Base-by-base conservation (phyloP, 257 asterid species). In the Salvia splendens region DNA sequence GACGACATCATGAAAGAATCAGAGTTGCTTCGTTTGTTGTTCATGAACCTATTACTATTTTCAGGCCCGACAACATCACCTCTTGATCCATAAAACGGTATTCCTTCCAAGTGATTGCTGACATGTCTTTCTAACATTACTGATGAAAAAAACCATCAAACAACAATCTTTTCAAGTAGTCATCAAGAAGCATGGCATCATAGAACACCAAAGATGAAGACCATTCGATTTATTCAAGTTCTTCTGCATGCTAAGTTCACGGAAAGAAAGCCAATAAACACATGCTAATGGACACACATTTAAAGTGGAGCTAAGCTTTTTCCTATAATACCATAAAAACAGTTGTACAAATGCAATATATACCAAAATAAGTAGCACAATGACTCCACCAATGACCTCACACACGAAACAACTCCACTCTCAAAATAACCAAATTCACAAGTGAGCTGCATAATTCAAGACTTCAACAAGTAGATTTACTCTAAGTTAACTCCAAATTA, bases 21-120 rank as follows among this genome's bases (percentile, higher is more conserved):
- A 0, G 95, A 86, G 81, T 81, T 87, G 79, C 95, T 86, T 72
- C 97, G 75, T 73, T 92, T 92, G 14, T 79, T 74, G 53, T 96
- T 92, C 12, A 81, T 36, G 63, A 89, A 77, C 49, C 83, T 76
- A 48, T 75, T 87, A 65, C 84, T 83, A 50, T 80, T 73, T 62
- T 86, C 91, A 3, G 86, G 80, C 67, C 82, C 90, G 28, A 86
- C 38, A 73, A 83, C 71, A 53, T 85, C 91, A 17, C 95, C 89
- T 80, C 88, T 84, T 47, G 85, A 81, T 64, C 91, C 89, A 72
- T 86, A 84, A 78, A 79, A 85, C 0, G 96, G 90, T 20, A 87
- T 84, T 74, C 95, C 94, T 64, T 85, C 98, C 77, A 87, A 82
- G 80, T 85, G 96, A 68, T 76, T 79, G 50, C 89, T 72, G 36